phyloP scores from a whole-genome alignment of 176 grass and related monocot genomes.

The Saccharum officinarum region DNA sequence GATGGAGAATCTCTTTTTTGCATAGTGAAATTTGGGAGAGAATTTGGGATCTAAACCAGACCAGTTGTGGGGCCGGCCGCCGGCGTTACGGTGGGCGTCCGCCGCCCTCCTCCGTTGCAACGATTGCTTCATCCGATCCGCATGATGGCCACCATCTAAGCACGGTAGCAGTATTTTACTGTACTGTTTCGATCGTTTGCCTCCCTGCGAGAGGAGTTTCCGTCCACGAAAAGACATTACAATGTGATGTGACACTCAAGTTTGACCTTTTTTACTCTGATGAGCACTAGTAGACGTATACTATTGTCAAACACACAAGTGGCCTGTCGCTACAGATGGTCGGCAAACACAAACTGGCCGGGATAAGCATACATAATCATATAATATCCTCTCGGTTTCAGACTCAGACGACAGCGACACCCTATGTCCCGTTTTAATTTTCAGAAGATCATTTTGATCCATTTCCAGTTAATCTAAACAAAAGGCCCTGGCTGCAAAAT shows the following conservation, averaged over 20 bases:
- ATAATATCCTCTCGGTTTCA: background rate
- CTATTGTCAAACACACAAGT: background rate
- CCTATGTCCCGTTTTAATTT: background rate
- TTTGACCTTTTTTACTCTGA: background rate
- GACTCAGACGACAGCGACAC: background rate
- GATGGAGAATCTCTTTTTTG: too few relatives aligned
- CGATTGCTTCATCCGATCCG: too few relatives aligned
- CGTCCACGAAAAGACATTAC: background rate
- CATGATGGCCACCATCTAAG: too few relatives aligned
- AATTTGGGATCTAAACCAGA: too few relatives aligned
- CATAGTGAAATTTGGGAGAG: too few relatives aligned
- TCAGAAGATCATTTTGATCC: background rate
- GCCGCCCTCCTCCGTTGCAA: too few relatives aligned
- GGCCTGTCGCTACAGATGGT: background rate
- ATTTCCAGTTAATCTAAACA: background rate
- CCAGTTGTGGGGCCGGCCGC: too few relatives aligned
- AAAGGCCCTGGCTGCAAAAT: background rate
- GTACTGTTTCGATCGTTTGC: too few relatives aligned
- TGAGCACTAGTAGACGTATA: too few relatives aligned
- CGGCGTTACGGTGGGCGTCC: too few relatives aligned
- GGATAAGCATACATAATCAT: too few relatives aligned
- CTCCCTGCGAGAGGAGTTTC: background rate
- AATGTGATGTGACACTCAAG: background rate
- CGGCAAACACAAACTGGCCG: background rate
- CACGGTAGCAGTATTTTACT: too few relatives aligned